Conservation (phyloP, 169 alveolate species). For the Plasmodium sp. region DNA sequence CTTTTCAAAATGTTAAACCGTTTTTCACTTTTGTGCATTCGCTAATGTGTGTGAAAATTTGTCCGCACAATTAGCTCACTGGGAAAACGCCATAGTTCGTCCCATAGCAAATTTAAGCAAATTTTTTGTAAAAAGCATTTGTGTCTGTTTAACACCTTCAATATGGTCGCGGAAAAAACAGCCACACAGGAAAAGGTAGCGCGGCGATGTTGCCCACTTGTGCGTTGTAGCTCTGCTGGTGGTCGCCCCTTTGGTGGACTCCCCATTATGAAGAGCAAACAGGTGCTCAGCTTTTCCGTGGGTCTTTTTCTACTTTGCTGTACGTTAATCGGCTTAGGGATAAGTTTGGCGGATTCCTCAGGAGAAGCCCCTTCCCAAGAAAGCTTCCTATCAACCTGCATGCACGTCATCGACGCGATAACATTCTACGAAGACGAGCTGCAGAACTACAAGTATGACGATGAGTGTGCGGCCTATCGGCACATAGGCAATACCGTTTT, state of each 20-base stretch:
- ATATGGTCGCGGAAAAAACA: background rate
- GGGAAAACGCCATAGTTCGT: background rate
- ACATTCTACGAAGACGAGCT: conserved; percentile 31
- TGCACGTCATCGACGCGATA: conserved; percentile 12
- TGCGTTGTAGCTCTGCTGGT: background rate
- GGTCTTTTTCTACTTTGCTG: background rate
- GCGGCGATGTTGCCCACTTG: background rate
- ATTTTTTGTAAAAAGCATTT: background rate
- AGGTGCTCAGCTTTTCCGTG: background rate
- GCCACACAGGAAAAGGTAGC: background rate
- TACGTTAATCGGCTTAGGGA: background rate
- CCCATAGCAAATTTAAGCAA: background rate
- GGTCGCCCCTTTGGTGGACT: background rate
- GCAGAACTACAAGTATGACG: conserved; percentile 20
- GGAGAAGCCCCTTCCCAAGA: background rate
- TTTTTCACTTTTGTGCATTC: background rate
- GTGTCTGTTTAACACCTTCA: background rate
- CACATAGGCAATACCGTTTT: conserved; percentile 35
- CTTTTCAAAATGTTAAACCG: background rate
- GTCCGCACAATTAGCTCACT: background rate
- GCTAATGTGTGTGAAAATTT: background rate
- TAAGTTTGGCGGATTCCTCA: background rate
- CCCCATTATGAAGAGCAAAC: background rate
- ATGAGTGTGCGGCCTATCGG: conserved; percentile 8
- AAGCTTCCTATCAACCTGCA: conserved; percentile 22